These are phyloP conservation scores for Leptographium flavum DNA, from an alignment of 2,329 filamentous ascomycete genomes.

Conservation along the genomic window DNA sequence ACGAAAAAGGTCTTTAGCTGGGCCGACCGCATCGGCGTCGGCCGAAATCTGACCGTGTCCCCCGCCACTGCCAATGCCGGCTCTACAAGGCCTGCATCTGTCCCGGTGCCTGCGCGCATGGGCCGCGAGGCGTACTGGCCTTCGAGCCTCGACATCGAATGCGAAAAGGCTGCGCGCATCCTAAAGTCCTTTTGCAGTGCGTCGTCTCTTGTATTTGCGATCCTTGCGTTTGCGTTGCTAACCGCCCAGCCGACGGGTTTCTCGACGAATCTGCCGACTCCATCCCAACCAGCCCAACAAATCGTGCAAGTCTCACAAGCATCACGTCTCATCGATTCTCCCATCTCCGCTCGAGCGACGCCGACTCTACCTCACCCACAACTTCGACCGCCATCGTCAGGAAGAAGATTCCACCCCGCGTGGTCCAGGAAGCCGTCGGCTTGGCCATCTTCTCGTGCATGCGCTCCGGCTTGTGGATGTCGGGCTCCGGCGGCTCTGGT, in stretches of 20 bases:
- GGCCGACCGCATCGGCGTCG: conserved; percentile 11
- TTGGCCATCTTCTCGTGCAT: conserved; percentile 92
- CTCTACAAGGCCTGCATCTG: conserved; percentile 49
- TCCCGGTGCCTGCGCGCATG: conserved; percentile 40
- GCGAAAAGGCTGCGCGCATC: conserved; percentile 66
- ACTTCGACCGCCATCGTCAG: conserved; percentile 34
- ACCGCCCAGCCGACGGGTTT: conserved; percentile 37
- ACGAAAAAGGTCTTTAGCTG: conserved; percentile 20
- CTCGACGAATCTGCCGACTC: conserved; percentile 27
- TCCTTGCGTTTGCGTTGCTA: conserved; percentile 34
- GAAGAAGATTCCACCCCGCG: conserved; percentile 74
- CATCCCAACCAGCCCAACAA: conserved; percentile 15
- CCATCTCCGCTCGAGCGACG: conserved; percentile 3
- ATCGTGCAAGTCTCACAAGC: conserved; percentile 8
- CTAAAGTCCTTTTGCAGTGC: conserved; percentile 64
- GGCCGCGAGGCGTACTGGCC: conserved; percentile 64
- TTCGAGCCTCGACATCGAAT: conserved; percentile 58
- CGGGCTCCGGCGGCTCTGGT: conserved; percentile 79
- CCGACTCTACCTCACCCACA: conserved; percentile 7
- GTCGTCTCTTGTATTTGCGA: conserved; percentile 2
- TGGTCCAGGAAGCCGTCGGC: conserved; percentile 80
- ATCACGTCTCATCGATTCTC: conserved; percentile 7
- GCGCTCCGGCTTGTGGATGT: conserved; percentile 84
- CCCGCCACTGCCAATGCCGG: conserved; percentile 9
- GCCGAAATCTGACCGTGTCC: conserved; percentile 7